Evolutionary conservation across 2,329 filamentous ascomycete species (phyloP), one percentile per base, ranked within the genome.

Genomic region (Colletotrichum tofieldiae): DNA sequence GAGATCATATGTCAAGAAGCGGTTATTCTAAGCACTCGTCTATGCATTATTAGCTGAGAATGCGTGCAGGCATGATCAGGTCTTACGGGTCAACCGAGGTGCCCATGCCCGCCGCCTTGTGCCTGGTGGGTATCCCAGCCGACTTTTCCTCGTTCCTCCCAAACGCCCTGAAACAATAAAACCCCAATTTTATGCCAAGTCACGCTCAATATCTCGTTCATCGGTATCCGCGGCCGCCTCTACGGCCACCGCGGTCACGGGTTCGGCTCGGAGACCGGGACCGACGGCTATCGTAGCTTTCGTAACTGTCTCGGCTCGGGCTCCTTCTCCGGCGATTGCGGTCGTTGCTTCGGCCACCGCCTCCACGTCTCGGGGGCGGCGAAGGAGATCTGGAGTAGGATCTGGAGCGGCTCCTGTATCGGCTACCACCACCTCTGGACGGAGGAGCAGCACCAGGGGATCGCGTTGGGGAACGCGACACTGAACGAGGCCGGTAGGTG

Each of bases 401-500:
- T 8, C 80, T 79, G 5, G 86, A 87, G 6, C 85, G 82, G 67
- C 84, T 86, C 55, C 86, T 84, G 74, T 86, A 86, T 67, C 84
- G 81, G 67, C 80, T 76, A 3, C 78, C 81, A 35, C 77, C 79
- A 23, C 78, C 73, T 74, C 26, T 77, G 79, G 49, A 79, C 78
- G 20, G 79, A 7, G 76, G 76, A 12, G 78, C 76, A 47, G 77
- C 77, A 7, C 79, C 80, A 47, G 83, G 82, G 23, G 83, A 84
- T 23, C 84, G 80, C 11, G 79, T 84, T 35, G 85, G 80, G 45
- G 86, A 86, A 66, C 87, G 82, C 11, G 89, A 90, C 8, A 84
- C 78, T 0, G 90, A 90, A 35, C 86, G 85, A n/a, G 91, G 91
- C 7, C 91, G 87, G 79, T 93, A 93, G 37, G 86, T 88, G 75